phyloP scores from a whole-genome alignment of 2,329 filamentous ascomycete genomes.

The Fusarium liriodendri region DNA sequence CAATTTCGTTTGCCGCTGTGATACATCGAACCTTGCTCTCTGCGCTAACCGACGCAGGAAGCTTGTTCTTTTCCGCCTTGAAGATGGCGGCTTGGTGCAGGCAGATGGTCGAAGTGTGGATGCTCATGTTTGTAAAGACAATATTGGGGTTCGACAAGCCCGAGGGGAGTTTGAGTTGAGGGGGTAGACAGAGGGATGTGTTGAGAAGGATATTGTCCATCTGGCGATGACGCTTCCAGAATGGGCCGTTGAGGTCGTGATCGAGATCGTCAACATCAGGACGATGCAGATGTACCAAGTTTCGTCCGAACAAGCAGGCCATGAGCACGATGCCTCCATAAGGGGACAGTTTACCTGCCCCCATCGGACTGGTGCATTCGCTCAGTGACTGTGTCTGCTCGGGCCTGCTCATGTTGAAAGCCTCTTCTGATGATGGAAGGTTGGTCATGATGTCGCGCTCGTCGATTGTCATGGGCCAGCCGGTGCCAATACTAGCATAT shows the following conservation, averaged over 20 bases:
- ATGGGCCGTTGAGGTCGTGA: conserved; percentile 88
- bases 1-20: conserved; percentile 92
- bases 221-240: conserved; percentile 92
- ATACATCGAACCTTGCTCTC: conserved; percentile 96
- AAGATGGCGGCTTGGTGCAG: conserved; percentile 98
- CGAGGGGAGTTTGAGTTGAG: conserved; percentile 80
- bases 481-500: conserved; percentile 95
- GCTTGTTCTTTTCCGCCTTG: conserved; percentile 90
- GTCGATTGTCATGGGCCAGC: conserved; percentile 95
- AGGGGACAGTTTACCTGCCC: conserved; percentile 79
- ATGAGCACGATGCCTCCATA: conserved; percentile 86
- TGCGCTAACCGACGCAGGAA: conserved; percentile 80
- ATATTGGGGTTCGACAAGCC: conserved; percentile 85
- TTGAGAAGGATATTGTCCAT: conserved; percentile 93
- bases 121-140: conserved; percentile 95
- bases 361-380: conserved; percentile 76
- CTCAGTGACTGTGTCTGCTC: conserved; percentile 77
- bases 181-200: conserved; percentile 84
- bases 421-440: conserved; percentile 85
- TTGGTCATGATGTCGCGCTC: conserved; percentile 91
- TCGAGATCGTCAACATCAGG: conserved; percentile 85
- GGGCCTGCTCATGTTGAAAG: conserved; percentile 82
- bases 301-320: conserved; percentile 91
- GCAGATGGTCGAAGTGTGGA: conserved; percentile 96
- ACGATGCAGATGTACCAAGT: conserved; percentile 90